A percentile compares a stretch with the other conserved stretches of the same genome.
Conservation (phyloP, 192 early-diverging fungal genomes). For the Coemansia reversa region DNA sequence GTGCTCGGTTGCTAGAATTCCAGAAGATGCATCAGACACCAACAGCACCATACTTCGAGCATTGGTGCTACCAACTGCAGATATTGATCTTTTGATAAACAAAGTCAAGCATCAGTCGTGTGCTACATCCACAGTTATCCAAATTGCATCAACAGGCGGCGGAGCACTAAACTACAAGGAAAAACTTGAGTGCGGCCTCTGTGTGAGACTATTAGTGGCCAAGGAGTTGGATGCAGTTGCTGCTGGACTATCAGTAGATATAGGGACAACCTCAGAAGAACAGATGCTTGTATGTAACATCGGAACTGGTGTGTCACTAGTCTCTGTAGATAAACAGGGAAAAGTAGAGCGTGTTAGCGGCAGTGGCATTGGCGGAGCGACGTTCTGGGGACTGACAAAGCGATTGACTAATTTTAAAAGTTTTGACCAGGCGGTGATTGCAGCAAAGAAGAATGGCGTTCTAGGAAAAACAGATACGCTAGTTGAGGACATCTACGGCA, state of each 20-base stretch:
- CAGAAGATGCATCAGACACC: neutral
- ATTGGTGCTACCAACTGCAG: slow-evolving; percentile 22
- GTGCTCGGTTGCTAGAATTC: slow-evolving; percentile 6
- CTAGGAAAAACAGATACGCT: slow-evolving; percentile 36
- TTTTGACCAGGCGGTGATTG: slow-evolving; percentile 29
- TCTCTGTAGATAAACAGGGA: slow-evolving; percentile 12
- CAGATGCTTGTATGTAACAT: slow-evolving; percentile 43
- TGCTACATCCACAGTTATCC: neutral
- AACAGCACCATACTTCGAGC: slow-evolving; percentile 6
- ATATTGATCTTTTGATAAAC: slow-evolving; percentile 15
- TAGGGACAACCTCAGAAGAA: neutral
- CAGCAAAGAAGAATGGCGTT: slow-evolving; percentile 11
- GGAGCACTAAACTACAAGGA: slow-evolving; percentile 23
- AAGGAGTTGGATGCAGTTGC: slow-evolving; percentile 37
- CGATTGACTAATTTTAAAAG: slow-evolving; percentile 32
- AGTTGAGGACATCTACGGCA: slow-evolving; percentile 50
- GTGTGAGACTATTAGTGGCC: slow-evolving; percentile 16
- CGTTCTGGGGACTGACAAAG: slow-evolving; percentile 46
- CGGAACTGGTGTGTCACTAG: slow-evolving; percentile 49
- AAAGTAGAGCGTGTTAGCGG: slow-evolving; percentile 41
- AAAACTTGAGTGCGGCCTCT: slow-evolving; percentile 21
- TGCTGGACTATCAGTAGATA: slow-evolving; percentile 13
- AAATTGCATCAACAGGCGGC: slow-evolving; percentile 42
- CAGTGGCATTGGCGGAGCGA: slow-evolving; percentile 48
- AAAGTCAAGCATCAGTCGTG: neutral